These are phyloP conservation scores for Tothia fuscella DNA, from an alignment of 2,329 filamentous ascomycete species.

Conservation along the genomic window DNA sequence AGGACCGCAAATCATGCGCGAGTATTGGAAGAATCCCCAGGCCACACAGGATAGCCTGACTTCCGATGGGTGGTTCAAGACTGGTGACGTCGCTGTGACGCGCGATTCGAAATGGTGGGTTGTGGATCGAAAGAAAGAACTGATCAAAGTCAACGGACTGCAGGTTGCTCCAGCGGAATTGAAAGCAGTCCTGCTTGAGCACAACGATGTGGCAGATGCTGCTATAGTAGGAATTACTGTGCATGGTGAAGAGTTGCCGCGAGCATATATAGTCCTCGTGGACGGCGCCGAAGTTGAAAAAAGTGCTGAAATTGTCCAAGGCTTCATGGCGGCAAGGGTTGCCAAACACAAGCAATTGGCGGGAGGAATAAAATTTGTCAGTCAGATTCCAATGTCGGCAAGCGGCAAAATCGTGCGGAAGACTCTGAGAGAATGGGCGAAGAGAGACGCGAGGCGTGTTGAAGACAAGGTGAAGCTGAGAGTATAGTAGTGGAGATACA, in stretches of 20 bases:
- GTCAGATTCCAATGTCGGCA: conserved; percentile 59
- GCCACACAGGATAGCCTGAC: conserved; percentile 12
- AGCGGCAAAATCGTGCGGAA: conserved; percentile 63
- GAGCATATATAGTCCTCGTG: conserved; percentile 18
- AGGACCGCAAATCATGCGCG: conserved; percentile 2
- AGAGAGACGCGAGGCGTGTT: conserved; percentile 24
- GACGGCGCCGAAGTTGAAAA: conserved; percentile 14
- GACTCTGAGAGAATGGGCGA: conserved; percentile 39
- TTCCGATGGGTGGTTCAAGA: conserved; percentile 9
- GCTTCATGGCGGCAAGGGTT: conserved; percentile 41
- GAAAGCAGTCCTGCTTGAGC: conserved; percentile 19
- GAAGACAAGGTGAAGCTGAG: too few species aligned
- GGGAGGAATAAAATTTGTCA: conserved; percentile 52
- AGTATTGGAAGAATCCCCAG: conserved; percentile 6
- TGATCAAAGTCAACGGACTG: conserved; percentile 22
- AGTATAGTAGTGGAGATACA: too few species aligned
- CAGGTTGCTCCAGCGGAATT: conserved; percentile 24
- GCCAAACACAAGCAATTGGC: conserved; percentile 57
- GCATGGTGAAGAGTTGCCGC: conserved; percentile 19
- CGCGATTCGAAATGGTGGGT: conserved; percentile 19
- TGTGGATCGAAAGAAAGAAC: conserved; percentile 25
- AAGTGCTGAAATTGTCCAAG: conserved; percentile 44
- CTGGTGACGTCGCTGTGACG: conserved; percentile 14
- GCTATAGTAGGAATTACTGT: conserved; percentile 22
- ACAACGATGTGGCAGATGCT: conserved; percentile 19